Percentiles rank a stretch among this genome's conserved stretches.
phyloP scores from a whole-genome alignment of 495 filamentous ascomycete genomes.

The Penicillium macrosclerotiorum region DNA sequence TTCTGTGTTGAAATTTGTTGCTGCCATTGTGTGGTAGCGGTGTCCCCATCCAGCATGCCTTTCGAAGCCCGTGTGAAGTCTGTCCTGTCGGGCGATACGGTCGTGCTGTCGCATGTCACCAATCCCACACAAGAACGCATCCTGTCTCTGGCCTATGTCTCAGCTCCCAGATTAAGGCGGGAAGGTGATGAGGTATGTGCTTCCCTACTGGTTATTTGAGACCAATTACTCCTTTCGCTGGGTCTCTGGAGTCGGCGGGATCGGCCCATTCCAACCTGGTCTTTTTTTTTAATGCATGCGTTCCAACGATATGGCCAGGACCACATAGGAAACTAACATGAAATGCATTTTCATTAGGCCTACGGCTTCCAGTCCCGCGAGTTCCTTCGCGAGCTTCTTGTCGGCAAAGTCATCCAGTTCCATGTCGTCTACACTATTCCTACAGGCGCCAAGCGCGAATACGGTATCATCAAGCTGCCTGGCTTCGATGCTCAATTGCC shows the following conservation, averaged over 20 bases:
- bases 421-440: conserved; percentile 79
- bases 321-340: not conserved
- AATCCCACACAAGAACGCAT: conserved; percentile 74
- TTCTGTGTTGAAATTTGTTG: no score
- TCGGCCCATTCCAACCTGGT: not conserved
- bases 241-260: no score
- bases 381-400: conserved; percentile 74
- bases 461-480: conserved; percentile 72
- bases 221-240: no score
- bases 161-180: conserved; percentile 77
- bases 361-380: conserved; percentile 93
- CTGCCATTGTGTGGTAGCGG: conserved; percentile 17
- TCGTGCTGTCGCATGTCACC: conserved; percentile 74
- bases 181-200: conserved; percentile 80
- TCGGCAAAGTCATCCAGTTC: conserved; percentile 87
- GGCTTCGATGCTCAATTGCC: conserved; percentile 71
- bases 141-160: conserved; percentile 87
- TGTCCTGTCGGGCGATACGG: conserved; percentile 87
- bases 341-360: conserved; percentile 43
- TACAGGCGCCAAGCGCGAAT: conserved; percentile 76
- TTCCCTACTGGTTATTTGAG: no score
- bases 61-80: conserved; percentile 84
- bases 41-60: conserved; percentile 35
- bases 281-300: not conserved
- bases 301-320: not conserved